Conservation (phyloP, 169 alveolate genomes). For the Plasmodium ovale region DNA sequence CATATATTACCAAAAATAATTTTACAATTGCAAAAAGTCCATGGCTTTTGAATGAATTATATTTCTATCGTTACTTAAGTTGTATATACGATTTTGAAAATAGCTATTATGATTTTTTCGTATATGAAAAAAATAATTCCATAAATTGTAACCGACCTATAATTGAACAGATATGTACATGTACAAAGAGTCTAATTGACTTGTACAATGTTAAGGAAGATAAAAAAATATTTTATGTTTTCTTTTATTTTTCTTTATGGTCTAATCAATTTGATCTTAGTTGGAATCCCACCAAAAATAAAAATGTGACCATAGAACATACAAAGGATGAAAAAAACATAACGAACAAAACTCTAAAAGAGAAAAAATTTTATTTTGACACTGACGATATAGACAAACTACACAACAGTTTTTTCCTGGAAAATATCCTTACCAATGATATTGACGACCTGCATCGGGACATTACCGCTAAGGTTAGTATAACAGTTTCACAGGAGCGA, state of each 20-base stretch:
- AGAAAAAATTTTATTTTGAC: conserved; percentile 43
- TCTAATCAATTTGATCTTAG: conserved; percentile 65
- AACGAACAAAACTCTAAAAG: conserved; percentile 37
- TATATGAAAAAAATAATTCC: conserved; percentile 50
- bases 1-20: conserved; percentile 15
- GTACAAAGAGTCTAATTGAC: conserved; percentile 35
- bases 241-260: conserved; percentile 61
- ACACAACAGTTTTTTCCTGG: conserved; percentile 34
- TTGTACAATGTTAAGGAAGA: conserved; percentile 24
- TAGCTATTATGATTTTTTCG: conserved; percentile 47
- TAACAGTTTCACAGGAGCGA: no score
- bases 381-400: conserved; percentile 26
- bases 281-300: conserved; percentile 69
- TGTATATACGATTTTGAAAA: conserved; percentile 74
- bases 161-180: conserved; percentile 61
- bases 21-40: conserved; percentile 15
- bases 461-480: conserved; percentile 26
- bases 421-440: conserved; percentile 27
- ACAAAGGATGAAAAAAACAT: conserved; percentile 31
- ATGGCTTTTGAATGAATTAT: conserved; percentile 66
- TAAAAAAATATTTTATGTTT: conserved; percentile 26
- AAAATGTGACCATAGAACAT: conserved; percentile 16
- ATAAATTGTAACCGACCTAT: conserved; percentile 17
- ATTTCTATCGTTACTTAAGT: conserved; percentile 54
- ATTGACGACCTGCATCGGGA: conserved; percentile 16